Conservation (phyloP, 129 eudicot genomes). For the Chrysanthemum seticuspe region DNA sequence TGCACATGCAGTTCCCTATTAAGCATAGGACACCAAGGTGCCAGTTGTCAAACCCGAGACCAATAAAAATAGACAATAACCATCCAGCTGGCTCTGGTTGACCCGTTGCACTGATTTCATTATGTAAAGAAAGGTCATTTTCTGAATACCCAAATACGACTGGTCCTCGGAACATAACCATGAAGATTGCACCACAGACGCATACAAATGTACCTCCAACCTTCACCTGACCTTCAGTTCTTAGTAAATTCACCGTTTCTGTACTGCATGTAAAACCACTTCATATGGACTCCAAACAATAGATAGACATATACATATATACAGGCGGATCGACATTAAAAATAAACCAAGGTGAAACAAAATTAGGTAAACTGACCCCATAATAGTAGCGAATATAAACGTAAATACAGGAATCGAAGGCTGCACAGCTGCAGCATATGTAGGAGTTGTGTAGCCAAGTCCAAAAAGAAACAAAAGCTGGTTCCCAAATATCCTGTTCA, state of each 20-base stretch:
- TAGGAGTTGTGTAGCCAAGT: constrained; percentile 93
- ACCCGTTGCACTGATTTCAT: constrained; percentile 78
- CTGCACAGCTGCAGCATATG: constrained; percentile 92
- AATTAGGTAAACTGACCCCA: constrained; percentile 72
- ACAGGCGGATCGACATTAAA: background rate
- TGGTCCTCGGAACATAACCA: constrained; percentile 94
- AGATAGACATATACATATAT: background rate
- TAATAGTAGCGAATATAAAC: constrained; percentile 66
- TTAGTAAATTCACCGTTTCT: constrained; percentile 79
- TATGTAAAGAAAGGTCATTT: constrained; percentile 33
- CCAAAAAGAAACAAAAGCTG: constrained; percentile 93
- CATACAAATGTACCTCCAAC: constrained; percentile 87
- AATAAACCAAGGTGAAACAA: no score
- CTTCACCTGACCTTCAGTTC: constrained; percentile 81
- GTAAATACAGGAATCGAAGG: constrained; percentile 96
- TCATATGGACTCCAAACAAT: constrained; percentile 36
- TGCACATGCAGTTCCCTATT: constrained; percentile 95
- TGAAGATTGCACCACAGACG: constrained; percentile 83
- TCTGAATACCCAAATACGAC: constrained; percentile 61
- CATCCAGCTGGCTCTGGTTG: constrained; percentile 95
- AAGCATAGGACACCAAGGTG: constrained; percentile 87
- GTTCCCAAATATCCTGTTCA: constrained; percentile 77
- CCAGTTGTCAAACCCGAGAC: constrained; percentile 76
- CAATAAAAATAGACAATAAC: constrained; percentile 56
- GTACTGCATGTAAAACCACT: constrained; percentile 68